Conservation (phyloP, 2,329 filamentous ascomycete genomes). For the Xylariaceae sp. region DNA sequence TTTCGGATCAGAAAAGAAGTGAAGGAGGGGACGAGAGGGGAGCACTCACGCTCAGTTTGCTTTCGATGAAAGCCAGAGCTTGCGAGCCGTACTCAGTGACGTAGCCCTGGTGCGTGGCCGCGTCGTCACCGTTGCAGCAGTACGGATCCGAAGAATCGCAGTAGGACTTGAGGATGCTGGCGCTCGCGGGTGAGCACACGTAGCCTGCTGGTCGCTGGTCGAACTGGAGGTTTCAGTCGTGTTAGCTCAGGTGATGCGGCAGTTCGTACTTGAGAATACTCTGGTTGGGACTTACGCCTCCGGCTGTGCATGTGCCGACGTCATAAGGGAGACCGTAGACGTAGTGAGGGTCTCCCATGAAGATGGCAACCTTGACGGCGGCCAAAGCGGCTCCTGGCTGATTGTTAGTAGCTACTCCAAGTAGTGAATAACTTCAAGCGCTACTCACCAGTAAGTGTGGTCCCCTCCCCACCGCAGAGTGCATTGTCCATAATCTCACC, state of each 20-base stretch:
- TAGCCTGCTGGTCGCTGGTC: slow-evolving; percentile 56
- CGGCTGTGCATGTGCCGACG: slow-evolving; percentile 55
- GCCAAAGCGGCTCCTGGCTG: slow-evolving; percentile 42
- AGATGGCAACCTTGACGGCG: slow-evolving; percentile 57
- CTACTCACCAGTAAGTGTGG: slow-evolving; percentile 35
- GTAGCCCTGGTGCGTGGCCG: slow-evolving; percentile 59
- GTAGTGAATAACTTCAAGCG: background rate
- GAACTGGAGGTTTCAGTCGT: slow-evolving; percentile 41
- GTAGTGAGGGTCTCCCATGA: slow-evolving; percentile 60
- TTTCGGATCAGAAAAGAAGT: no score
- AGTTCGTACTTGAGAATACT: background rate
- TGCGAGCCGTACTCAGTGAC: slow-evolving; percentile 54
- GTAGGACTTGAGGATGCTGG: slow-evolving; percentile 57
- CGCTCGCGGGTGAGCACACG: slow-evolving; percentile 47
- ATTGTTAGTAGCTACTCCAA: slow-evolving; percentile 30
- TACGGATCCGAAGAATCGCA: slow-evolving; percentile 62
- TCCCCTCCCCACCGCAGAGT: slow-evolving; percentile 53
- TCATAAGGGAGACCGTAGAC: slow-evolving; percentile 53
- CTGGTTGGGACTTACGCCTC: slow-evolving; percentile 49
- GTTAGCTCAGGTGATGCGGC: background rate
- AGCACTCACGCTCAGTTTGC: slow-evolving; percentile 8
- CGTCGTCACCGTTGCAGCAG: slow-evolving; percentile 62
- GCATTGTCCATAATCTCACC: slow-evolving; percentile 62
- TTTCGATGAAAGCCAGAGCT: slow-evolving; percentile 52
- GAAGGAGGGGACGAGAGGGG: background rate